Conservation (phyloP, 2,329 filamentous ascomycete genomes). For the Magnaporthiopsis poae region DNA sequence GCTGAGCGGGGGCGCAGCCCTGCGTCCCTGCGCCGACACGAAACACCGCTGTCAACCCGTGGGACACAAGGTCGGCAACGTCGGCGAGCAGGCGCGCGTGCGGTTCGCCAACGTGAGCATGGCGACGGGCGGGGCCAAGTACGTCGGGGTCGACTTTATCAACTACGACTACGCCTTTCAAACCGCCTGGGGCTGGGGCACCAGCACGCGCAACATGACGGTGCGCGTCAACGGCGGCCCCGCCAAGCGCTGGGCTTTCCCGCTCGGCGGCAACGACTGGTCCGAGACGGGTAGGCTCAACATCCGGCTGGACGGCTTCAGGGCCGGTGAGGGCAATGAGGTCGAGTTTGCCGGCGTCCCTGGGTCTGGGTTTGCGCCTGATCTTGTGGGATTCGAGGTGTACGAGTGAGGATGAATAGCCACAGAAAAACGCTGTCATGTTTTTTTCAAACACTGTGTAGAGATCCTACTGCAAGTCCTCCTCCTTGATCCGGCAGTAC, state of each 20-base stretch:
- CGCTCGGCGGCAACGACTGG: slow-evolving; percentile 41
- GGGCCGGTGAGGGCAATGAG: slow-evolving; percentile 29
- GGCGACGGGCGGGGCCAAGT: slow-evolving; percentile 24
- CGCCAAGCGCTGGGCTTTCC: slow-evolving; percentile 38
- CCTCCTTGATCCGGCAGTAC: slow-evolving; percentile 16
- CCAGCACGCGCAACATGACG: slow-evolving; percentile 41
- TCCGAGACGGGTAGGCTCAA: slow-evolving; percentile 36
- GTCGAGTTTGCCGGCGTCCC: slow-evolving; percentile 25
- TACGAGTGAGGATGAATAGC: slow-evolving; percentile 14
- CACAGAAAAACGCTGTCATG: neutral
- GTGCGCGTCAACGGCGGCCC: slow-evolving; percentile 34
- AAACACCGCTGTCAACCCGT: slow-evolving; percentile 30
- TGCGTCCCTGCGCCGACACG: slow-evolving; percentile 23
- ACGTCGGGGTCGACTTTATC: slow-evolving; percentile 39
- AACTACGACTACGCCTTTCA: slow-evolving; percentile 40
- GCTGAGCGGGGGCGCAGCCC: slow-evolving; percentile 24
- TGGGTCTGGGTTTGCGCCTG: slow-evolving; percentile 25
- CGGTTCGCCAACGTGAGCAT: slow-evolving; percentile 25
- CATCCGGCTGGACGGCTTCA: slow-evolving; percentile 36
- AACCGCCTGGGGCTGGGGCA: slow-evolving; percentile 31
- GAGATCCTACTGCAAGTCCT: neutral
- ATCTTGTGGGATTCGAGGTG: slow-evolving; percentile 33
- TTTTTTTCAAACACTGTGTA: neutral
- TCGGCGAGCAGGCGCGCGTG: slow-evolving; percentile 21
- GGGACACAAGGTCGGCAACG: slow-evolving; percentile 31